Base-by-base conservation (phyloP, 306 rosid species). In the Vigna hirtella region DNA sequence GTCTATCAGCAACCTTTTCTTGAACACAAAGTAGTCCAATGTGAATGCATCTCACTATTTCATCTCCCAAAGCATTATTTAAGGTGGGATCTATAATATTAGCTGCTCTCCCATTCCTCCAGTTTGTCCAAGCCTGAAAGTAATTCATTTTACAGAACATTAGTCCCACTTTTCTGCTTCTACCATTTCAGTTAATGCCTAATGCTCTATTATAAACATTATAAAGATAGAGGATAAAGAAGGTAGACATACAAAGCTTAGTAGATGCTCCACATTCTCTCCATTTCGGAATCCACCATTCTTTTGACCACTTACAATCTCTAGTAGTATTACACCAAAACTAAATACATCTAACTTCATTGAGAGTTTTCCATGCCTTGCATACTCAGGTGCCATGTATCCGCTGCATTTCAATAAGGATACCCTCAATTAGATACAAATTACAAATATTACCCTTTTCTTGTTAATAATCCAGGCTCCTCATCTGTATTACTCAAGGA, bases 331-430 rank as follows among this genome's bases (percentile, higher is more conserved):
- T 17, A 87, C 79, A 13, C 91, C 87, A 18, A 85, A 89, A 26
- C 87, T 75, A 18, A 84, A 89, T 1, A 86, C 85, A 75, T 89
- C 88, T 0, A 83, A 87, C 43, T 89, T 87, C 1, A 40, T 4
- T 0, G 88, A 89, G 50, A 77, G 81, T 6, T 38, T 57, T 78
- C 89, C 90, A 9, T 80, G 79, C 57, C 79, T 79, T 28, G 76
- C 83, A 53, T 89, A 87, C n/a, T 89, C 84, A 0, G 86, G 90
- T 62, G 88, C 87, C 89, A 90, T 87, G 20, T 90, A 90, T 12
- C 89, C 87, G 11, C 91, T 90, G n/a, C 77, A 75, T 59, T 12
- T 75, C 5, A 66, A 20, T 9, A 42, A 42, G 47, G 74, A 61
- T 30, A 24, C 9, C 1, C 30, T 66, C 17, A 51, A 43, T 53